These are phyloP conservation scores for Darksidea phi DNA, from an alignment of 495 filamentous ascomycete species.

Conservation along the genomic window DNA sequence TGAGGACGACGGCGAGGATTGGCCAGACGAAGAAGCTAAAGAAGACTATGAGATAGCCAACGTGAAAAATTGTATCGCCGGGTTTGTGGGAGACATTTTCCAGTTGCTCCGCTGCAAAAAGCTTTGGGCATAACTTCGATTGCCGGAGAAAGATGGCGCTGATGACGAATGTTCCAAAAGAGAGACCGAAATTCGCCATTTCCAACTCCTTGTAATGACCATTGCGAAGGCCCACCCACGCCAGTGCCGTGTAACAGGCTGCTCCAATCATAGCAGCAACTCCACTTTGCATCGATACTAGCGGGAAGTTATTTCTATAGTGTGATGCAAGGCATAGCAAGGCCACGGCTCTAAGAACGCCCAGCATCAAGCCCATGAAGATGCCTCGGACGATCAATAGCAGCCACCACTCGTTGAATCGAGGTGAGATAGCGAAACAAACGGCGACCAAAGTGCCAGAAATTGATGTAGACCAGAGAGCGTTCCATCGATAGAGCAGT, in stretches of 20 bases:
- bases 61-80: neutral
- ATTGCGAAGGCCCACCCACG: constrained; percentile 11
- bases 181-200: neutral
- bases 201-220: neutral
- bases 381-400: constrained; percentile 38
- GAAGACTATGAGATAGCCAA: constrained; percentile 20
- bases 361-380: constrained; percentile 32
- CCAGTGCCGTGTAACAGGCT: constrained; percentile 29
- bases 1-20: constrained; percentile 22
- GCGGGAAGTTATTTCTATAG: constrained; percentile 34
- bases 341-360: constrained; percentile 30
- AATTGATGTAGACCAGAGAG: neutral
- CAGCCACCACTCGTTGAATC: constrained; percentile 3
- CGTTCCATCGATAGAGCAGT: neutral
- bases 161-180: neutral
- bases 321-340: constrained; percentile 32
- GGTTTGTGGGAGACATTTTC: neutral
- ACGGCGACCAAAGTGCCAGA: neutral
- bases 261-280: constrained; percentile 28
- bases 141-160: neutral
- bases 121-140: neutral
- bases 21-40: constrained; percentile 17
- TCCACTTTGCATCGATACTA: constrained; percentile 24
- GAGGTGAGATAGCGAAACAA: neutral
- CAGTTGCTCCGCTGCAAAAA: neutral